Percentiles rank a stretch among this genome's conserved stretches.
These are phyloP conservation scores for Diplodia mutila DNA, from an alignment of 2,329 filamentous ascomycete genomes.

Conservation along the genomic window DNA sequence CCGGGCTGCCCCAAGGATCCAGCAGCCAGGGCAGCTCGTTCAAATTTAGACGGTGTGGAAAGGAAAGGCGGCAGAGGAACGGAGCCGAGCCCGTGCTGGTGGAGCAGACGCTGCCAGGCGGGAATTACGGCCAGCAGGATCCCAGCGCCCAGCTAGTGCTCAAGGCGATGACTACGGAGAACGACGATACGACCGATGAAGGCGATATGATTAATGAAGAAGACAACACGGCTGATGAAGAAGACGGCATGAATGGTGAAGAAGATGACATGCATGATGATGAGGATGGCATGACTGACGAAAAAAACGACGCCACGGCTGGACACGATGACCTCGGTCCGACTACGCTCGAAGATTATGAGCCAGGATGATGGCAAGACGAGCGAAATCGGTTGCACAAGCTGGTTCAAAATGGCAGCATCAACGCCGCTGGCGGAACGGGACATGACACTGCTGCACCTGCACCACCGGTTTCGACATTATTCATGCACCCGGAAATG, in stretches of 20 bases:
- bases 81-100: not conserved
- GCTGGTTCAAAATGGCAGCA: not conserved
- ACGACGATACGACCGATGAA: conserved; percentile 2
- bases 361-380: not conserved
- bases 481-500: not conserved
- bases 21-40: not conserved
- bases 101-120: not conserved
- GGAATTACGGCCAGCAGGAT: not conserved
- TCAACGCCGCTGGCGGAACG: not conserved
- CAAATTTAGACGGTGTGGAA: not conserved
- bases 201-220: not conserved
- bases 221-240: not conserved
- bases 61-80: not conserved
- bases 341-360: not conserved
- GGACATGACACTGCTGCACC: not conserved
- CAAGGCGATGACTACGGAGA: not conserved
- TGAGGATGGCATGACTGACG: not conserved
- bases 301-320: not conserved
- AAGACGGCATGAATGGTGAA: not conserved
- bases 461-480: not conserved
- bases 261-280: not conserved
- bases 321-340: not conserved
- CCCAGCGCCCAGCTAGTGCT: not conserved
- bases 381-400: not conserved
- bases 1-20: not conserved